These are phyloP conservation scores for Pyrenophora graminea DNA, from an alignment of 2,329 filamentous ascomycete genomes.

Conservation along the genomic window DNA sequence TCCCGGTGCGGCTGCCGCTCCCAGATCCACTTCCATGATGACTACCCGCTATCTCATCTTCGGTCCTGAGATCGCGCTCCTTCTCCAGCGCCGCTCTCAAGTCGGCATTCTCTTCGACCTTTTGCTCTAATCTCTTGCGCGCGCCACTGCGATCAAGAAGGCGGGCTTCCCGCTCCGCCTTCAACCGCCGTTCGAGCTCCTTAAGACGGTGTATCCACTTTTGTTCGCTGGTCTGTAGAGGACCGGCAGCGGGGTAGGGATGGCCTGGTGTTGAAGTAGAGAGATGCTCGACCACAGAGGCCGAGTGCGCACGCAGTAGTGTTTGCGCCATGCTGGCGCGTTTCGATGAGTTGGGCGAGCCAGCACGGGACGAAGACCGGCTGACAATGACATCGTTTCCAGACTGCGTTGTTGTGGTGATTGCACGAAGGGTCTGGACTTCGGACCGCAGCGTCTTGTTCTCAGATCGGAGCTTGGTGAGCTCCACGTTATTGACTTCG, in stretches of 20 bases:
- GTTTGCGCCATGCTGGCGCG: constrained; percentile 55
- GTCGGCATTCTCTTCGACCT: constrained; percentile 74
- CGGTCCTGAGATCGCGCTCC: constrained; percentile 49
- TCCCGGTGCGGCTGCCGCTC: constrained; percentile 23
- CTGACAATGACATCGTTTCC: constrained; percentile 28
- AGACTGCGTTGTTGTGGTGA: constrained; percentile 34
- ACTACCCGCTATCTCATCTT: constrained; percentile 22
- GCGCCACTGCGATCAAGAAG: constrained; percentile 84
- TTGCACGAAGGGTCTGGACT: constrained; percentile 65
- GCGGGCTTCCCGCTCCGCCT: constrained; percentile 85
- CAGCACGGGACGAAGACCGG: constrained; percentile 34
- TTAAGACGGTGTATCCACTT: constrained; percentile 84
- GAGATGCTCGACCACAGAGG: constrained; percentile 54
- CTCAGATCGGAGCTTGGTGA: constrained; percentile 62
- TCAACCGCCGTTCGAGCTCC: constrained; percentile 85
- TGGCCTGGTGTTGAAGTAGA: constrained; percentile 33
- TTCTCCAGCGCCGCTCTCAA: constrained; percentile 67
- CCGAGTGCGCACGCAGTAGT: constrained; percentile 60
- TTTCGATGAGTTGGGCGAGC: constrained; percentile 42
- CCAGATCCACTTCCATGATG: constrained; percentile 23
- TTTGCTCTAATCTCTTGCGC: constrained; percentile 75
- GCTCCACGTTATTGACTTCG: constrained; percentile 55
- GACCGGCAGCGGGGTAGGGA: constrained; percentile 42
- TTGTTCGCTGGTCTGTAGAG: constrained; percentile 62
- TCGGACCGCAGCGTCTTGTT: constrained; percentile 65